phyloP scores from a whole-genome alignment of 305 asterid genomes.

The Striga hermonthica region DNA sequence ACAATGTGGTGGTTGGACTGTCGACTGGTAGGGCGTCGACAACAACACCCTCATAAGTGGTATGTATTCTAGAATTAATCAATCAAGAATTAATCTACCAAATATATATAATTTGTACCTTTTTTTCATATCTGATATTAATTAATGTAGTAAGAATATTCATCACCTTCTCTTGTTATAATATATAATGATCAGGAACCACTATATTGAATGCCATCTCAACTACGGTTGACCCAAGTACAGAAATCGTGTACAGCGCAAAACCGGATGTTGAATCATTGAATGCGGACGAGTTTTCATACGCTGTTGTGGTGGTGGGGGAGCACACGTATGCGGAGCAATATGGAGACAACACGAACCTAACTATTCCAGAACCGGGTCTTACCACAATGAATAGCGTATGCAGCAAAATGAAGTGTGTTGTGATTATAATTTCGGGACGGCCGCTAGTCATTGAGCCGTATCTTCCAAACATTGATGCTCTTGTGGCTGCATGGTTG shows the following conservation, averaged over 20 bases:
- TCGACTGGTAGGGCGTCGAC: conserved; percentile 1
- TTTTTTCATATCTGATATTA: neutral
- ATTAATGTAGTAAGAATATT: neutral
- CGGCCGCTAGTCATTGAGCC: conserved; percentile 1
- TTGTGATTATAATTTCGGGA: neutral
- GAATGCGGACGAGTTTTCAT: neutral
- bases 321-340: conserved; percentile 6
- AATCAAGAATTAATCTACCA: too few relatives aligned
- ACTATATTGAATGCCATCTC: conserved; percentile 5
- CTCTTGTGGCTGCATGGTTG: conserved; percentile 4
- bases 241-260: neutral
- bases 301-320: neutral
- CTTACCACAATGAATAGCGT: neutral
- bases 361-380: conserved; percentile 1
- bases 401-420: conserved; percentile 1
- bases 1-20: conserved; percentile 9
- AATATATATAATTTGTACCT: too few relatives aligned
- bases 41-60: conserved; percentile 8
- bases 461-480: conserved; percentile 2
- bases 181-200: neutral
- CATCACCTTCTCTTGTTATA: neutral
- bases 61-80: neutral
- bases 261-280: neutral
- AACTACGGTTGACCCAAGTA: neutral
- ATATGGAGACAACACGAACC: neutral